Conservation (phyloP, 169 alveolate species). For the Toxoplasma gondii region DNA sequence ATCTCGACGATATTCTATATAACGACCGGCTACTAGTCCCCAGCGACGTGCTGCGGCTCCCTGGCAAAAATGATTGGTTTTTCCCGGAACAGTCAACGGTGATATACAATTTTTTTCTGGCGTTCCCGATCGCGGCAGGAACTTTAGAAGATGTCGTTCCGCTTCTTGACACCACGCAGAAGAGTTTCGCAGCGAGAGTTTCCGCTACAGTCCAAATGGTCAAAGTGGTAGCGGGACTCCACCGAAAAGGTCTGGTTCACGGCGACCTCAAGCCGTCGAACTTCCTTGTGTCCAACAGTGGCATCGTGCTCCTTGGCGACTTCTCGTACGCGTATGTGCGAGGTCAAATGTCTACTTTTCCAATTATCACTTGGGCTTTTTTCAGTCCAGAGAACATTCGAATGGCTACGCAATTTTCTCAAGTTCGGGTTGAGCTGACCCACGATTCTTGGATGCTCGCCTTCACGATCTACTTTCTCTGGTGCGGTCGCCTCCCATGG, state of each 20-base stretch:
- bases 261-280: conserved; percentile 22
- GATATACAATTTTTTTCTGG: background rate
- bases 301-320: background rate
- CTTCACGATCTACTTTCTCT: background rate
- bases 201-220: background rate
- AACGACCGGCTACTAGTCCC: background rate
- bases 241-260: background rate
- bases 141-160: background rate
- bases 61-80: background rate
- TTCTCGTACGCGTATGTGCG: background rate
- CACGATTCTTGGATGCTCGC: background rate
- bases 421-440: background rate
- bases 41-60: background rate
- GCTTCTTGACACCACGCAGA: background rate
- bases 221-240: background rate
- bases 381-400: background rate
- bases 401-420: background rate
- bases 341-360: background rate
- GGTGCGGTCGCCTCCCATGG: background rate
- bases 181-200: background rate
- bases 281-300: background rate
- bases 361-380: background rate
- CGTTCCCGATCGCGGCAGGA: background rate
- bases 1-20: background rate
- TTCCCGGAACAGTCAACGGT: background rate